phyloP scores from a whole-genome alignment of 805 yeast genomes.

The Kuraishia cidri region DNA sequence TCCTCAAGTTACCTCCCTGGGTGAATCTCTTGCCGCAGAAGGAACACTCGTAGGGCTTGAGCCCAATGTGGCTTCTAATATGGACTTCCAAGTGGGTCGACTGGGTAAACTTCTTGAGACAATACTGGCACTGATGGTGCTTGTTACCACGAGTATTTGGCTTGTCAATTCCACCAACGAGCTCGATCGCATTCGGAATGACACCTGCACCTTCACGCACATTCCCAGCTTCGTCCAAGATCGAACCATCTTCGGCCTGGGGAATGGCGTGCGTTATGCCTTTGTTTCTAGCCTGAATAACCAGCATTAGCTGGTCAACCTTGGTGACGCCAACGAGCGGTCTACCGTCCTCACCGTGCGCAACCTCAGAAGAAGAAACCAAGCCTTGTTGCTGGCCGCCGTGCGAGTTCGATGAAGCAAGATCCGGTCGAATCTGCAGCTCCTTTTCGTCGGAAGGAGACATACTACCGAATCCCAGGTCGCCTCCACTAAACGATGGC shows the following conservation, averaged over 20 bases:
- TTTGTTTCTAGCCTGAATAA: slow-evolving; percentile 80
- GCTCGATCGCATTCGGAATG: slow-evolving; percentile 48
- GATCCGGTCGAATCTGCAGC: too few species aligned
- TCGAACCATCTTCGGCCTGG: slow-evolving; percentile 63
- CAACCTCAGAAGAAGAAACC: slow-evolving; percentile 37
- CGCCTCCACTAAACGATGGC: too few species aligned
- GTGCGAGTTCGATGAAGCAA: too few species aligned
- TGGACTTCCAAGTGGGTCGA: slow-evolving; percentile 91
- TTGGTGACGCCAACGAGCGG: slow-evolving; percentile 80
- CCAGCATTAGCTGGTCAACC: slow-evolving; percentile 85
- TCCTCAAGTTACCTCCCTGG: slow-evolving; percentile 83
- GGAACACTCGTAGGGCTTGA: slow-evolving; percentile 73
- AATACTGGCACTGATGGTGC: slow-evolving; percentile 65
- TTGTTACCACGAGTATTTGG: slow-evolving; percentile 37
- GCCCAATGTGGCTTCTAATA: slow-evolving; percentile 79
- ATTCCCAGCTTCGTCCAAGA: slow-evolving; percentile 33
- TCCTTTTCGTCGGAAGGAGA: too few species aligned
- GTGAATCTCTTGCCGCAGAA: slow-evolving; percentile 78
- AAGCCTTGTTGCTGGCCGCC: too few species aligned
- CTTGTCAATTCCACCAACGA: slow-evolving; percentile 77
- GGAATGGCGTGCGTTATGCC: slow-evolving; percentile 58
- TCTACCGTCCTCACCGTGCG: slow-evolving; percentile 50
- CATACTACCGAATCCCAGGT: too few species aligned
- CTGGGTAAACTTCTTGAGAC: slow-evolving; percentile 76
- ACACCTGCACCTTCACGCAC: slow-evolving; percentile 21